Percentiles rank a stretch among this genome's conserved stretches.
Evolutionary conservation across 2,329 filamentous ascomycete species (phyloP).

Genomic region (Aspergillus brunneoviolaceus): DNA sequence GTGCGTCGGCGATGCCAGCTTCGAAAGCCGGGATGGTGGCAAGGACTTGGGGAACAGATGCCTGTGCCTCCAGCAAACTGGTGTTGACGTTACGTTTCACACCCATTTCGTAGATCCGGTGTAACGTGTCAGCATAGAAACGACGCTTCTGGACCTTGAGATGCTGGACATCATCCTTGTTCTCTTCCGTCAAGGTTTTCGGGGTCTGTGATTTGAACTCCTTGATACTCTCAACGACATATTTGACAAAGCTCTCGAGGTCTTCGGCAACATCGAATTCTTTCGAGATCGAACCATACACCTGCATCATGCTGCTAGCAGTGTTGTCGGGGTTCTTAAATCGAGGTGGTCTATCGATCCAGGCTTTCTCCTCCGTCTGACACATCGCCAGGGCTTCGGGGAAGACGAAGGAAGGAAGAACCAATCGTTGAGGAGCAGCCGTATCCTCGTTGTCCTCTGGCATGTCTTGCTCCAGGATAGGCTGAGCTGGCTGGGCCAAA

Average conservation of each 20-base stretch:
- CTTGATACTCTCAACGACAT: constrained; percentile 65
- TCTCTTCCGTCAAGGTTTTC: constrained; percentile 76
- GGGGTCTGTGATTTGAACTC: constrained; percentile 85
- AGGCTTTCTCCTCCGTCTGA: constrained; percentile 28
- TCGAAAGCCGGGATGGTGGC: constrained; percentile 52
- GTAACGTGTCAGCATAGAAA: constrained; percentile 84
- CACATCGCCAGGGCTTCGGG: constrained; percentile 36
- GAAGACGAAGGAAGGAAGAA: constrained; percentile 22
- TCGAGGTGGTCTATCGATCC: constrained; percentile 57
- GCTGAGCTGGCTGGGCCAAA: constrained; percentile 72
- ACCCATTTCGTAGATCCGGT: constrained; percentile 82
- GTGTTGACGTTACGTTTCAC: constrained; percentile 78
- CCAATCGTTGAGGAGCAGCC: constrained; percentile 10
- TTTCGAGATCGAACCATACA: constrained; percentile 55
- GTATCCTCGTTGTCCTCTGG: constrained; percentile 36
- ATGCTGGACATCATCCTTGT: constrained; percentile 79
- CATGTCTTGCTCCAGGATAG: constrained; percentile 47
- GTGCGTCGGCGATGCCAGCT: constrained; percentile 21
- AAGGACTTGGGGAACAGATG: constrained; percentile 68
- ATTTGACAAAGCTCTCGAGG: constrained; percentile 67
- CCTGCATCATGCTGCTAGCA: constrained; percentile 69
- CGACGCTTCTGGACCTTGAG: constrained; percentile 88
- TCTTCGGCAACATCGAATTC: constrained; percentile 58
- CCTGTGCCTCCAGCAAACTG: constrained; percentile 70
- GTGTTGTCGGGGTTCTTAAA: constrained; percentile 71